Conservation (phyloP, 768 basidiomycete genomes). For the Pisolithus microcarpus region DNA sequence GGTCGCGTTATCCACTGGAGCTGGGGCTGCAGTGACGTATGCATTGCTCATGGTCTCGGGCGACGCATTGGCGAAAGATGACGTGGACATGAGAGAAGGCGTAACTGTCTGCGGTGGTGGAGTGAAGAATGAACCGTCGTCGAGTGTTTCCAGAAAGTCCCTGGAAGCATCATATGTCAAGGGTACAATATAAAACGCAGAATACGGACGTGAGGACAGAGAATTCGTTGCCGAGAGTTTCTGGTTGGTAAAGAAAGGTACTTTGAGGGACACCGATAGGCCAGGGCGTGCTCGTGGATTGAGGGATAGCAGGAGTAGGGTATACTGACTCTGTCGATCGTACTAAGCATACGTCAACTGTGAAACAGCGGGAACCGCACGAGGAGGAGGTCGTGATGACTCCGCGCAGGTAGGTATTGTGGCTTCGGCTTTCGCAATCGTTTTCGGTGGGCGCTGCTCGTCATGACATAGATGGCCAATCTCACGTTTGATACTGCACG, state of each 20-base stretch:
- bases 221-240: slow-evolving; percentile 75
- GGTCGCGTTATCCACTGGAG: slow-evolving; percentile 16
- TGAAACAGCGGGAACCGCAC: slow-evolving; percentile 8
- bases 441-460: slow-evolving; percentile 55
- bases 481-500: slow-evolving; percentile 82
- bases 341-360: background rate
- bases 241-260: slow-evolving; percentile 62
- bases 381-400: slow-evolving; percentile 26
- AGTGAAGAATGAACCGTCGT: slow-evolving; percentile 76
- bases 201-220: slow-evolving; percentile 64
- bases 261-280: slow-evolving; percentile 44
- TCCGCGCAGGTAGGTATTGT: slow-evolving; percentile 23
- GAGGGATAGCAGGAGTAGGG: slow-evolving; percentile 13
- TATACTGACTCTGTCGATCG: slow-evolving; percentile 18
- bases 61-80: slow-evolving; percentile 15
- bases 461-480: slow-evolving; percentile 94
- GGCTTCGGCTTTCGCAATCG: slow-evolving; percentile 37
- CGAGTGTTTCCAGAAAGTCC: slow-evolving; percentile 83
- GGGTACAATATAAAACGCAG: background rate
- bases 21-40: slow-evolving; percentile 11
- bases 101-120: slow-evolving; percentile 45
- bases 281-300: slow-evolving; percentile 40
- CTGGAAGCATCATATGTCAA: slow-evolving; percentile 30
- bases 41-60: slow-evolving; percentile 7
- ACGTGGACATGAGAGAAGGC: slow-evolving; percentile 43